These are phyloP conservation scores for Fusarium irregulare DNA, from an alignment of 2,329 filamentous ascomycete genomes.

Conservation along the genomic window DNA sequence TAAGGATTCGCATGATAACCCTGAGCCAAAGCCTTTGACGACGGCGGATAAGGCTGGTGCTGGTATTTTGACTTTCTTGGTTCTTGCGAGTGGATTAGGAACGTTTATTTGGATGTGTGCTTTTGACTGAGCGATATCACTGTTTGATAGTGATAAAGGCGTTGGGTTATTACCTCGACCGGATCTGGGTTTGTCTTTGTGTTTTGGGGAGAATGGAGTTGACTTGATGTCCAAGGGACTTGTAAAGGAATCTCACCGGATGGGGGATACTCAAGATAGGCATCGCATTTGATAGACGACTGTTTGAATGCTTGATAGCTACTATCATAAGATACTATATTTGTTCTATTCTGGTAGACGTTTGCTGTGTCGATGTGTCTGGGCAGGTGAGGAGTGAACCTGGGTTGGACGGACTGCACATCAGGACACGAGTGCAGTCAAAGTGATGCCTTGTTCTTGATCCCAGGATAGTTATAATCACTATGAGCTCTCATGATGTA, in stretches of 20 bases:
- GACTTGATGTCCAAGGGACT: not conserved
- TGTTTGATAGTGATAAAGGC: not conserved
- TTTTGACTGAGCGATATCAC: constrained; percentile 41
- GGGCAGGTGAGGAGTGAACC: too few species aligned
- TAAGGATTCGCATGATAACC: constrained; percentile 47
- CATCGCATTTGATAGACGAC: not conserved
- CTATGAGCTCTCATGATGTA: fast-evolving
- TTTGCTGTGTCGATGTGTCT: too few species aligned
- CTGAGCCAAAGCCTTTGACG: constrained; percentile 52
- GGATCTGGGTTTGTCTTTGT: not conserved
- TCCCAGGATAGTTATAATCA: fast-evolving
- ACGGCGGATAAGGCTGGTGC: constrained; percentile 61
- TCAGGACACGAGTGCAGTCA: too few species aligned
- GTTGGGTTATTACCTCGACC: constrained; percentile 12
- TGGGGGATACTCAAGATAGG: not conserved
- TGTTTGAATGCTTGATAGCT: not conserved
- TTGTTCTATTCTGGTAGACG: too few species aligned
- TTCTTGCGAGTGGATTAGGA: constrained; percentile 55
- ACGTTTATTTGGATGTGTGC: constrained; percentile 64
- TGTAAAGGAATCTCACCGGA: not conserved
- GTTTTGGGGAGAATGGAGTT: constrained; percentile 30
- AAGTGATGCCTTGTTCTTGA: too few species aligned
- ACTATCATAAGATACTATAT: not conserved
- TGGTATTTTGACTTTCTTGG: constrained; percentile 59
- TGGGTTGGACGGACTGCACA: too few species aligned